These are phyloP conservation scores for Penicillium sp. DNA, from an alignment of 2,329 filamentous ascomycete genomes.

Conservation along the genomic window DNA sequence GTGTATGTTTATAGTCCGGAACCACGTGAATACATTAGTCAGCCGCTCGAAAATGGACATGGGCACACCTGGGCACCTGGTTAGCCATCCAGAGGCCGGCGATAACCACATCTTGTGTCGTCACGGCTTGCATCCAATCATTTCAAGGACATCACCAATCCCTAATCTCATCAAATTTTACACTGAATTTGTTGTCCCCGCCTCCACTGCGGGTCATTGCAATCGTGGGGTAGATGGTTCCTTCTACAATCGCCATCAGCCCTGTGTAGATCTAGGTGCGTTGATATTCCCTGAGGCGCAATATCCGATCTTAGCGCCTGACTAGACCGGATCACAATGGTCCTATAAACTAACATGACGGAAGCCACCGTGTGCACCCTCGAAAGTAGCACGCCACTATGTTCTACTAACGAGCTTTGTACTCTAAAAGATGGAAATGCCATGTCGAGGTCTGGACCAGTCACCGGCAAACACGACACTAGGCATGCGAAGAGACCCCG, in stretches of 20 bases:
- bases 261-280: constrained; percentile 12
- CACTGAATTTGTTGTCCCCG: constrained; percentile 5
- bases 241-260: constrained; percentile 4
- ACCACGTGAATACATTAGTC: constrained; percentile 5
- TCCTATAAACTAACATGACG: constrained; percentile 8
- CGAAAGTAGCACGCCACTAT: not conserved
- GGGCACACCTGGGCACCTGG: not conserved
- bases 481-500: constrained; percentile 23
- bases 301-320: not conserved
- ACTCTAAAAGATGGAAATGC: constrained; percentile 15
- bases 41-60: constrained; percentile 3
- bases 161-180: not conserved
- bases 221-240: constrained; percentile 18
- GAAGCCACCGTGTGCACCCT: not conserved
- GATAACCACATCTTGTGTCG: constrained; percentile 15
- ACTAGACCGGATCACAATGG: not conserved
- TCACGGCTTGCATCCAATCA: constrained; percentile 17
- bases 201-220: constrained; percentile 20
- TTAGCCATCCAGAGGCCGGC: constrained; percentile 21
- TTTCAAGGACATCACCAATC: constrained; percentile 4
- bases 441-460: constrained; percentile 17
- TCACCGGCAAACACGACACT: constrained; percentile 26
- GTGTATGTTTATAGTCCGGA: no score
- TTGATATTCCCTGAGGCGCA: not conserved
- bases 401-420: not conserved